Conservation (phyloP, 2,329 filamentous ascomycete species). For the Elsinoe batatas region DNA sequence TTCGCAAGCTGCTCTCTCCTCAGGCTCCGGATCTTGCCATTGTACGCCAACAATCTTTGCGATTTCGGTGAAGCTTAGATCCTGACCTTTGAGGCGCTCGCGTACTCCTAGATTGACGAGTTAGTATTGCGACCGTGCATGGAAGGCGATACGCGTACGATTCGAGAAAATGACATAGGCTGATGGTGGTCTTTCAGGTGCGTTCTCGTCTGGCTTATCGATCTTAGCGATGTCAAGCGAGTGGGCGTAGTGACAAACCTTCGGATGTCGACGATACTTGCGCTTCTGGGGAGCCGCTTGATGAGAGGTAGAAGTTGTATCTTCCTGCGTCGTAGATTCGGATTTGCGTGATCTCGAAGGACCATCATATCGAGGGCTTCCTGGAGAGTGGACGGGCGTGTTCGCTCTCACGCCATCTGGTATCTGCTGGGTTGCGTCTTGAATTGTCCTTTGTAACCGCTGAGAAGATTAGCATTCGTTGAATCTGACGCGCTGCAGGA, state of each 20-base stretch:
- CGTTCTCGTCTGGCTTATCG: constrained; percentile 61
- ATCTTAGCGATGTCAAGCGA: constrained; percentile 16
- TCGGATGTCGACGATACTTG: constrained; percentile 69
- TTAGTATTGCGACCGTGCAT: not conserved
- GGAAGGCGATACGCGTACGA: constrained; percentile 43
- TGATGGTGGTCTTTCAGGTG: constrained; percentile 68
- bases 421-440: constrained; percentile 28
- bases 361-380: not conserved
- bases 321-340: no score
- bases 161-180: constrained; percentile 83
- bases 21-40: constrained; percentile 61
- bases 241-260: constrained; percentile 39
- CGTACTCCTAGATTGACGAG: constrained; percentile 50
- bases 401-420: not conserved
- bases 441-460: constrained; percentile 78
- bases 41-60: constrained; percentile 73
- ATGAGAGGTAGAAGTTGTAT: no score
- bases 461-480: constrained; percentile 26
- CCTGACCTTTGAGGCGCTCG: constrained; percentile 65
- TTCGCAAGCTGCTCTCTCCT: constrained; percentile 64
- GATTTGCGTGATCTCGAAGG: no score
- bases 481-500: not conserved
- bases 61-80: constrained; percentile 72
- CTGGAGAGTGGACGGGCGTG: not conserved
- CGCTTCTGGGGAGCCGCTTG: constrained; percentile 42